phyloP scores from a whole-genome alignment of 2,329 filamentous ascomycete species.

The Samsoniella hepiali region DNA sequence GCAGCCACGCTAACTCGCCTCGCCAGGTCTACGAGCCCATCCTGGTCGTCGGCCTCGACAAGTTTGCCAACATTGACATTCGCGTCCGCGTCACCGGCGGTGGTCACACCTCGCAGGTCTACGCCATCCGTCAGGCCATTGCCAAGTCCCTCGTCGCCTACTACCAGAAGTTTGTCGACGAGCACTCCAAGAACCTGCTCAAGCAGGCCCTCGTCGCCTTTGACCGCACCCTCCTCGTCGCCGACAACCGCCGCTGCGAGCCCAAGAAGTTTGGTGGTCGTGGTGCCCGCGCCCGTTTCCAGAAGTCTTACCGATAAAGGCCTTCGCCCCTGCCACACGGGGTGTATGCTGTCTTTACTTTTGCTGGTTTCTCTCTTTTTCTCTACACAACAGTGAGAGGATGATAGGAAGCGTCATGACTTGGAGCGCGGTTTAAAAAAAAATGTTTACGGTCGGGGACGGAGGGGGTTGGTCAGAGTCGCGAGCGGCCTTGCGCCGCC shows the following conservation, averaged over 20 bases:
- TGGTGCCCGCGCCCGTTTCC: conserved; percentile 93
- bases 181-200: conserved; percentile 99
- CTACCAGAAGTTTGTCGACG: conserved; percentile 99
- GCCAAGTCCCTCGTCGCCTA: conserved; percentile 76
- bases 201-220: conserved; percentile 96
- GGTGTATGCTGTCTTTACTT: conserved; percentile 7
- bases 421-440: conserved; percentile 13
- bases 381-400: neutral
- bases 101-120: conserved; percentile 96
- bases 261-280: conserved; percentile 97
- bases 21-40: conserved; percentile 92
- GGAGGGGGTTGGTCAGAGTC: neutral
- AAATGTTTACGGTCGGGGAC: conserved; percentile 4
- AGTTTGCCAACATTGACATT: conserved; percentile 96
- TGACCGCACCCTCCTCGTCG: conserved; percentile 95
- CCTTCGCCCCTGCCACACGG: neutral
- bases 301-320: conserved; percentile 97
- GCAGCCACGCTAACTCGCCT: conserved; percentile 23
- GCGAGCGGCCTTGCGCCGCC: neutral
- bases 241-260: conserved; percentile 98
- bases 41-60: conserved; percentile 94
- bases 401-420: conserved; percentile 4
- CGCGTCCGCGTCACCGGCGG: conserved; percentile 93
- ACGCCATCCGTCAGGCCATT: conserved; percentile 98
- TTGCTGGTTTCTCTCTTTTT: neutral